Conservation (phyloP, 2,329 filamentous ascomycete genomes). For the Blumeria graminis region DNA sequence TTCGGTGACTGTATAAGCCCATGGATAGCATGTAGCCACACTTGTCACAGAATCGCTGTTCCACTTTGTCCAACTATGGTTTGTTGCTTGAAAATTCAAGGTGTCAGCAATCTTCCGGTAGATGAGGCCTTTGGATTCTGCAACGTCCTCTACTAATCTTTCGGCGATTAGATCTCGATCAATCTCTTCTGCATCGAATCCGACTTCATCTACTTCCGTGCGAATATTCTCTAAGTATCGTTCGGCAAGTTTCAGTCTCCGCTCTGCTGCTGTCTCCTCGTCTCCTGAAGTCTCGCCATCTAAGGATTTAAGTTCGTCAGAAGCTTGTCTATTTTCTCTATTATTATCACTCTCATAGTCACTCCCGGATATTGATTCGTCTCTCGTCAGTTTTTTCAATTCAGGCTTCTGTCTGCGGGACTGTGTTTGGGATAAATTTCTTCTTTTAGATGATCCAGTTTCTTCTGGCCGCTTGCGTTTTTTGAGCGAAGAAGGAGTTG, state of each 20-base stretch:
- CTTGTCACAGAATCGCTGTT: slow-evolving; percentile 59
- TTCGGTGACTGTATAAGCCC: slow-evolving; percentile 72
- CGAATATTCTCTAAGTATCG: slow-evolving; percentile 80
- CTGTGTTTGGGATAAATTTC: slow-evolving; percentile 20
- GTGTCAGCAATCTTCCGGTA: slow-evolving; percentile 59
- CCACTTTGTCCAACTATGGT: slow-evolving; percentile 50
- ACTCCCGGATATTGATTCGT: slow-evolving; percentile 61
- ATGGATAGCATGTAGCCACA: slow-evolving; percentile 54
- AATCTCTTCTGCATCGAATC: slow-evolving; percentile 81
- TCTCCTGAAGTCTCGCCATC: slow-evolving; percentile 26
- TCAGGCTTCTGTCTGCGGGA: slow-evolving; percentile 17
- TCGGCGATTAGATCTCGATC: slow-evolving; percentile 83
- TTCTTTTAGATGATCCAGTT: slow-evolving; percentile 32
- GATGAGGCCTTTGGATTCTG: slow-evolving; percentile 72
- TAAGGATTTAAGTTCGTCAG: slow-evolving; percentile 28
- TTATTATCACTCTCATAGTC: slow-evolving; percentile 43
- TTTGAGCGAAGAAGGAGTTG: slow-evolving; percentile 59
- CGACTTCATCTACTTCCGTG: slow-evolving; percentile 58
- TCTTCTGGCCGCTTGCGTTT: slow-evolving; percentile 58
- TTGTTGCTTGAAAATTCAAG: slow-evolving; percentile 42
- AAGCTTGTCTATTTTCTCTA: slow-evolving; percentile 25
- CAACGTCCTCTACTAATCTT: slow-evolving; percentile 70
- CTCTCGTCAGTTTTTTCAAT: slow-evolving; percentile 19
- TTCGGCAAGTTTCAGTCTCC: slow-evolving; percentile 67
- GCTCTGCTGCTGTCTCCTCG: slow-evolving; percentile 71